Conservation (phyloP, 2,329 filamentous ascomycete genomes). For the Ceratocystis eucalypticola region DNA sequence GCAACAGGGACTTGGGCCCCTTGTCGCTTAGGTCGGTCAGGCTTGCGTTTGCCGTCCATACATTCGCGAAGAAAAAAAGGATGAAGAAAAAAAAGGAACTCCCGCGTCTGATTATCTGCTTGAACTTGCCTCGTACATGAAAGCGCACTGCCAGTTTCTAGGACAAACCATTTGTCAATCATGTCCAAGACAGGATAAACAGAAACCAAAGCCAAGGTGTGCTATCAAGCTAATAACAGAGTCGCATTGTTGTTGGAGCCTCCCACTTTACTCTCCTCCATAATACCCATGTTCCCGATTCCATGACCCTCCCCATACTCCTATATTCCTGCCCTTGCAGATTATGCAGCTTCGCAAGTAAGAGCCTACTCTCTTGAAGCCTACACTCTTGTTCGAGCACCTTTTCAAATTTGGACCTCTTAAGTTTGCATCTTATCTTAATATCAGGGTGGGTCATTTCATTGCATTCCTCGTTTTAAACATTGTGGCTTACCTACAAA, state of each 20-base stretch:
- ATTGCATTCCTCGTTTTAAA: no score
- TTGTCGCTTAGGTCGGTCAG: no score
- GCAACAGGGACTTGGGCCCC: no score
- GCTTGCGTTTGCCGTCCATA: not conserved
- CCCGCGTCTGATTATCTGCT: not conserved
- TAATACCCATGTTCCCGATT: not conserved
- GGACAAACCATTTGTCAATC: not conserved
- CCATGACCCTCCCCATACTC: not conserved
- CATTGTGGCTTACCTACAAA: no score
- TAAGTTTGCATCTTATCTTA: no score
- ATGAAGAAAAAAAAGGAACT: not conserved
- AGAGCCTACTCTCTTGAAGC: not conserved
- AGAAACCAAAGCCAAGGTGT: not conserved
- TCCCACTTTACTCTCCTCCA: not conserved
- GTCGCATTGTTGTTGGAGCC: not conserved
- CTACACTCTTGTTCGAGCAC: not conserved
- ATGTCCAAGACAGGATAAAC: not conserved
- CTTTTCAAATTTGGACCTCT: no score
- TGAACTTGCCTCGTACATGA: not conserved
- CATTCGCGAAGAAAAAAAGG: not conserved
- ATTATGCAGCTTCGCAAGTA: not conserved
- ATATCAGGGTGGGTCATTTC: no score
- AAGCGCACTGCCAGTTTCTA: not conserved
- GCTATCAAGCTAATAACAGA: not conserved
- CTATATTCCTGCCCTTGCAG: not conserved